Base-by-base conservation (phyloP, 1,284 basidiomycete genomes). In the Puccinia horiana region DNA sequence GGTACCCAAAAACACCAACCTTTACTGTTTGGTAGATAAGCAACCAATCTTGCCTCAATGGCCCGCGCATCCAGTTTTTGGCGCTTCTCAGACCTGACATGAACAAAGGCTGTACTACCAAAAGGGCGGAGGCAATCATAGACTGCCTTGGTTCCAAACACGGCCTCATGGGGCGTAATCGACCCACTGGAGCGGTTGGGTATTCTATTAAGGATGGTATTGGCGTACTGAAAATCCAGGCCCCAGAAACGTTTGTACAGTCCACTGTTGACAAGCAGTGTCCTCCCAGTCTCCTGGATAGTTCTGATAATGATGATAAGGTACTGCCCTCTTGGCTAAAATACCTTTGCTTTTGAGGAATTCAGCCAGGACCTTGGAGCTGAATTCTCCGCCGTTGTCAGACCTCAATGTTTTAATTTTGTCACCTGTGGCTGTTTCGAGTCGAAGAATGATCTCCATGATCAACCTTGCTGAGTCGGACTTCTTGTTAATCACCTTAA, bases 1-100 rank as follows among this genome's bases (percentile, higher is more conserved):
- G 77, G 77, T 11, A 49, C 26, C 65, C 67, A 79, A 44, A 79
- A 79, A 0, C 26, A 11, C 77, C 65, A 72, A 1, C 77, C 65
- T 35, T 79, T 79, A 11, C 29, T 54, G 2, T 58, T n/a, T 2
- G n/a, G 14, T 2, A 65, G 67, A 29, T 56, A 56, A 9, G 12
- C n/a, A 6, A 79, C 77, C 9, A 56, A 18, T 12, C 20, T n/a
- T 2, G 40, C 47, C 14, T 18, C 23, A 3, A 47, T 20, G 4
- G 40, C 77, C 2, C 65, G 29, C 1, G 40, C 35, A 44, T 79
- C 77, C 20, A 79, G 65, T 26, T 79, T 79, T 20, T 52, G 11
- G 11, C 49, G 8, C 4, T 14, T 4, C 18, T 52, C 47, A 32
- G 29, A 4, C 77, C n/a, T 2, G n/a, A 79, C 54, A 44, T 79